Evolutionary conservation across 1,284 basidiomycete genomes (phyloP), one percentile per base, ranked within the genome.

Genomic region (Sphagnurus paluster): DNA sequence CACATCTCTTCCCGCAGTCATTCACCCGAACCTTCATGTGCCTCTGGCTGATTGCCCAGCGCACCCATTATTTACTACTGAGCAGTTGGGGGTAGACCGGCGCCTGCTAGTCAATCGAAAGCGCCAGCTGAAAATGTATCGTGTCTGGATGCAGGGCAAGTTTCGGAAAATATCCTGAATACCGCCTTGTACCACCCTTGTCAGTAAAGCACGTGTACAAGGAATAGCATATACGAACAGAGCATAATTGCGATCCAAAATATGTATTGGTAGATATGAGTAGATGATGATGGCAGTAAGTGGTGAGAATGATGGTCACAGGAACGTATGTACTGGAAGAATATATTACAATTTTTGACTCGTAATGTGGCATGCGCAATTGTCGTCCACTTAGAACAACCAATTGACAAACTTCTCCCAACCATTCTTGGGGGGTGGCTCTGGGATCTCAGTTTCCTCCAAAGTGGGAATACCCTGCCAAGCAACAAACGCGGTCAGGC

Each of bases 131-230:
- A 93, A 95, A 68, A 98, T 98, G 94, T 96, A 95, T 65, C 75
- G 94, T 35, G 90, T 94, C 3, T 96, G 92, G 92, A 85, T 95
- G 82, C 92, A 96, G 67, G 90, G 83, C 3, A 90, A 89, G 64
- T 94, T 93, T 58, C 71, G 74, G 43, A 90, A 88, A 55, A 32
- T 61, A 14, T 55, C 43, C 46, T 33, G 32, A 34, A 10, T 38
- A 21, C 20, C 8, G 16, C 17, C 25, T 33, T 28, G 19, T 30
- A n/a, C 26, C 25, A 11, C 16, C 25, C 4, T 16, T n/a, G n/a
- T n/a, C n/a, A n/a, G n/a, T n/a, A n/a, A n/a, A n/a, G n/a, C n/a
- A n/a, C n/a, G n/a, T n/a, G n/a, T n/a, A n/a, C n/a, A n/a, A n/a
- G n/a, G n/a, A n/a, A n/a, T n/a, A n/a, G n/a, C n/a, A n/a, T n/a